phyloP scores from a whole-genome alignment of 2,329 filamentous ascomycete species.

The Alternaria panax region DNA sequence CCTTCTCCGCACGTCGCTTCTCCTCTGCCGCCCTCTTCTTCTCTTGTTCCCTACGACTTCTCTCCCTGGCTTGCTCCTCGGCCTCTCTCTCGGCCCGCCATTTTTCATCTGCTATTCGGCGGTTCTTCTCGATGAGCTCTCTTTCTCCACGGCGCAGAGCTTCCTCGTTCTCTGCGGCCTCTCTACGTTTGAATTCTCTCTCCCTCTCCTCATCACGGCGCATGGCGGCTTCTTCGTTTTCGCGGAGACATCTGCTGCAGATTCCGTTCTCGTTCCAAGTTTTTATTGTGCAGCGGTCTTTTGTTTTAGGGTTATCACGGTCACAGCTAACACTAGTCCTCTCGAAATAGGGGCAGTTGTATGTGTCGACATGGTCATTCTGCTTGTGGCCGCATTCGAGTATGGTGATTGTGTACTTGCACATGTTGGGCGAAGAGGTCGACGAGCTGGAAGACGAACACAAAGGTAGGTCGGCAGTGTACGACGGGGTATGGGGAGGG shows the following conservation, averaged over 20 bases:
- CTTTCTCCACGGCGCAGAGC: conserved; percentile 15
- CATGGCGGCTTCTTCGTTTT: conserved; percentile 21
- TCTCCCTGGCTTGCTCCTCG: background rate
- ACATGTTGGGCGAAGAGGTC: conserved; percentile 20
- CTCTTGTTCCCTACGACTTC: background rate
- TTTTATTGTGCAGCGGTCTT: conserved; percentile 19
- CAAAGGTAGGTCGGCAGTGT: background rate
- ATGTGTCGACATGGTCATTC: conserved; percentile 28
- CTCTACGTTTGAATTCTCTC: conserved; percentile 15
- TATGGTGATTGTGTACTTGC: conserved; percentile 28
- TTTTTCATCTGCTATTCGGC: background rate
- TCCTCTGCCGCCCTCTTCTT: conserved; percentile 6
- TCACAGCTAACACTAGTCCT: conserved; percentile 23
- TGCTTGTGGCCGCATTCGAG: conserved; percentile 30
- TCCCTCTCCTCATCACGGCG: conserved; percentile 16
- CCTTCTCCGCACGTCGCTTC: background rate
- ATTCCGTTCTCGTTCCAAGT: conserved; percentile 21
- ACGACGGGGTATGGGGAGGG: conserved; percentile 9
- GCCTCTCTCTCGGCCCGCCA: conserved; percentile 1
- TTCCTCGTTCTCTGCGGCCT: conserved; percentile 14
- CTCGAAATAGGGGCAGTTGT: conserved; percentile 24
- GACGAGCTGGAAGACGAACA: background rate
- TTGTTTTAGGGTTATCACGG: conserved; percentile 25
- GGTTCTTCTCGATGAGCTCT: conserved; percentile 7
- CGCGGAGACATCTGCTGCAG: conserved; percentile 25